Percentiles rank a stretch among this genome's conserved stretches.
Evolutionary conservation across 371 early-diverging fungal genomes (phyloP).

Genomic region (Zancudomyces culisetae): DNA sequence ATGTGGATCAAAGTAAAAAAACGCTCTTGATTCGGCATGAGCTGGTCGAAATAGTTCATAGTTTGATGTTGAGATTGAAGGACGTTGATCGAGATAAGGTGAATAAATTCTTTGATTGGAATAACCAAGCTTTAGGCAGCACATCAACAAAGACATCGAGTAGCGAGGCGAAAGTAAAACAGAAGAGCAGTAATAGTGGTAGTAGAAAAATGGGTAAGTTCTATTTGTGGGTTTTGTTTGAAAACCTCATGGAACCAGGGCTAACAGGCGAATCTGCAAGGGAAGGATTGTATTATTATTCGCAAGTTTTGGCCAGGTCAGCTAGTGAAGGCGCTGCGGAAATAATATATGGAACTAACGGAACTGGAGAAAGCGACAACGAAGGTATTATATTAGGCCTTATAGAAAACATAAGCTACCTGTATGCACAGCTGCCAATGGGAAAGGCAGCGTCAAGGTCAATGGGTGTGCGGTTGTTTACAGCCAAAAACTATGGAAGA

Average conservation of each 20-base stretch:
- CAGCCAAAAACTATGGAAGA: not conserved
- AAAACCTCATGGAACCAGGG: constrained; percentile 20
- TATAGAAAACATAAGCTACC: constrained; percentile 19
- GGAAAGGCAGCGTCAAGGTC: constrained; percentile 13
- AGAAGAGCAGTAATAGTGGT: not conserved
- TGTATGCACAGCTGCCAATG: constrained; percentile 19
- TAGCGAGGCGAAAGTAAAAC: constrained; percentile 1
- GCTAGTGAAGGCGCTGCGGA: constrained; percentile 4
- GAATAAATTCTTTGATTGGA: constrained; percentile 21
- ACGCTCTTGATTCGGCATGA: constrained; percentile 11
- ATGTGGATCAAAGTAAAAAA: not conserved
- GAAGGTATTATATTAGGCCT: constrained; percentile 6
- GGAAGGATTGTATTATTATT: constrained; percentile 15
- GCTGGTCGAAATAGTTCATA: constrained; percentile 11
- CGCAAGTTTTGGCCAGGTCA: constrained; percentile 16
- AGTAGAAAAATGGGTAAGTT: constrained; percentile 9
- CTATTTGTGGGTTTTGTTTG: constrained; percentile 13
- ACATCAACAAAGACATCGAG: too few species aligned
- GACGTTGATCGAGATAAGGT: too few species aligned
- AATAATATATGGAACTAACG: not conserved
- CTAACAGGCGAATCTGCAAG: constrained; percentile 15
- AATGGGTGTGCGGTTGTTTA: constrained; percentile 7
- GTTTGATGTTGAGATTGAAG: constrained; percentile 11
- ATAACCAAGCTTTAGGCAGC: too few species aligned
- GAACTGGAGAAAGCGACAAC: not conserved